phyloP scores from a whole-genome alignment of 768 basidiomycete genomes.

The Tulasnella sp. region DNA sequence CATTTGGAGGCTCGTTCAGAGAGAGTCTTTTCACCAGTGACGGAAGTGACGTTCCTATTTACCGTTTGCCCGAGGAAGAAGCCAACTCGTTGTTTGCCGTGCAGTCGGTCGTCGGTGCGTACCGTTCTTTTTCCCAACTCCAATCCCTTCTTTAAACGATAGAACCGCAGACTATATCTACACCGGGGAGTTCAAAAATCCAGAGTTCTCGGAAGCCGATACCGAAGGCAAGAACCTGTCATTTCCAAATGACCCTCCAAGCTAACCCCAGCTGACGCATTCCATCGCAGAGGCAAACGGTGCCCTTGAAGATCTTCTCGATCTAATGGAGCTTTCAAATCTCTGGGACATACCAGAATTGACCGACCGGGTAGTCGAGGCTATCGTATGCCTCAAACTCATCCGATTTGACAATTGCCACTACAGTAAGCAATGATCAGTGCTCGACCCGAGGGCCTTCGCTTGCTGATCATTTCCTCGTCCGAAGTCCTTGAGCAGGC shows the following conservation, averaged over 20 bases:
- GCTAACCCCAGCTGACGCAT: background rate
- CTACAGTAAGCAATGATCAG: background rate
- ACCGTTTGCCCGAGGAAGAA: background rate
- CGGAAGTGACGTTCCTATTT: background rate
- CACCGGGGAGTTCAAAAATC: background rate
- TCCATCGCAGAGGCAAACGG: background rate
- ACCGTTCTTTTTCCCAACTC: background rate
- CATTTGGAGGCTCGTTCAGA: background rate
- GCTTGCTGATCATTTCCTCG: no score
- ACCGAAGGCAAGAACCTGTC: background rate
- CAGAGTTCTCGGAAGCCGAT: background rate
- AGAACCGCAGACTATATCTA: slow-evolving; percentile 6
- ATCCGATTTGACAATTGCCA: background rate
- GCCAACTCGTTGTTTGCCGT: background rate
- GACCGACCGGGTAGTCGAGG: background rate
- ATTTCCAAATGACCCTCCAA: background rate
- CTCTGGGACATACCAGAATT: background rate
- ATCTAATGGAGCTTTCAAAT: background rate
- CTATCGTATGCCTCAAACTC: background rate
- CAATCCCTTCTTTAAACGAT: background rate
- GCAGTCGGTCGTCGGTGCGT: background rate
- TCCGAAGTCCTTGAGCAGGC: background rate
- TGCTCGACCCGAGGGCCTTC: no score
- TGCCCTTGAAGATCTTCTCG: background rate
- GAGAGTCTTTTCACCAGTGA: background rate